Evolutionary conservation across 495 filamentous ascomycete species (phyloP).

Genomic region (Saxophila tyrrhenica): DNA sequence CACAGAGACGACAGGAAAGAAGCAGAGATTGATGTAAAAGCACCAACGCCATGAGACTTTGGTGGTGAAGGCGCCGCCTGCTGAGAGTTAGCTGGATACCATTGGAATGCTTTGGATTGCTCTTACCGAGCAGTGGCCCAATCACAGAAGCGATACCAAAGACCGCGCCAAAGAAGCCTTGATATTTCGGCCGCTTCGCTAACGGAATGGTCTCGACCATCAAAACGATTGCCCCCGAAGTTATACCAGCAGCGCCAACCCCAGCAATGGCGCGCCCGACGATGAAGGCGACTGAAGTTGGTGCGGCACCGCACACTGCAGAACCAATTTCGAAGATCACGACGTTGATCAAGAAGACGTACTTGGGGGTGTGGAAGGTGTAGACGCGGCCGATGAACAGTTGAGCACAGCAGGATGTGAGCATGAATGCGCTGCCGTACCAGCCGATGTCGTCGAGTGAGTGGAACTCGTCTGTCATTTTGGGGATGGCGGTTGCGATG

Average conservation of each 20-base stretch:
- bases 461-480: conserved; percentile 21
- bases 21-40: conserved; percentile 36
- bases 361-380: conserved; percentile 55
- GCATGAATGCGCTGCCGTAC: conserved; percentile 47
- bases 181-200: conserved; percentile 4
- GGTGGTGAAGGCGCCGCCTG: conserved; percentile 29
- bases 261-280: conserved; percentile 29
- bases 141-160: conserved; percentile 37
- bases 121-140: conserved; percentile 46
- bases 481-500: conserved; percentile 21
- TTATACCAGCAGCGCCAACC: conserved; percentile 26
- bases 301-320: conserved; percentile 57
- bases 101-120: conserved; percentile 26
- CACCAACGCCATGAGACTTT: conserved; percentile 30
- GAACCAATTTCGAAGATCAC: conserved; percentile 73
- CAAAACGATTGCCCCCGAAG: conserved; percentile 23
- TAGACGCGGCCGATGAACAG: conserved; percentile 32
- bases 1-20: conserved; percentile 29
- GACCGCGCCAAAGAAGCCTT: conserved; percentile 10
- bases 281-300: conserved; percentile 27
- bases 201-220: conserved; percentile 22
- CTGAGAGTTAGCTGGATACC: conserved; percentile 24
- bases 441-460: conserved; percentile 20
- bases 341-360: conserved; percentile 56
- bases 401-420: conserved; percentile 47